Evolutionary conservation across 352 stramenopile species (phyloP).

Genomic region (Phytophthora lateralis): DNA sequence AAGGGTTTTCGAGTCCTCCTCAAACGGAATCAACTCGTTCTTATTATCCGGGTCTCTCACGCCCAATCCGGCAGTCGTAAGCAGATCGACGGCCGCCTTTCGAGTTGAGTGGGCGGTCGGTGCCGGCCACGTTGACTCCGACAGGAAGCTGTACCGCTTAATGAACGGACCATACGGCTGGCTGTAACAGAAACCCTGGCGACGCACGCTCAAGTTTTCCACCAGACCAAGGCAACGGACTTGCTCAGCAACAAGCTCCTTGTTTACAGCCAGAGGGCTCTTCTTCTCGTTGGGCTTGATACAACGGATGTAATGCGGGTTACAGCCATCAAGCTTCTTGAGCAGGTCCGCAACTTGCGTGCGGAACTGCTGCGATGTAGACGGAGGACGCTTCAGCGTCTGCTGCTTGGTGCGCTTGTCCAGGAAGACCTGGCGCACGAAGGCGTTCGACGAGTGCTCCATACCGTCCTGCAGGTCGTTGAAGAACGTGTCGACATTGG

Average conservation of each 20-base stretch:
- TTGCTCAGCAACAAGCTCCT: conserved; percentile 73
- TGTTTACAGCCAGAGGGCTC: conserved; percentile 66
- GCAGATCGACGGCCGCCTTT: conserved; percentile 72
- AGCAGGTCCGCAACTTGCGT: conserved; percentile 81
- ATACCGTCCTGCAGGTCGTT: conserved; percentile 81
- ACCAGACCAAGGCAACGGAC: conserved; percentile 84
- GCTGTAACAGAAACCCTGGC: conserved; percentile 87
- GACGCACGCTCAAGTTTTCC: conserved; percentile 82
- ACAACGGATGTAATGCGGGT: conserved; percentile 92
- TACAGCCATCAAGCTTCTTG: conserved; percentile 85
- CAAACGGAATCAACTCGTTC: conserved; percentile 60
- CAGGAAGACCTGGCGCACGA: conserved; percentile 81
- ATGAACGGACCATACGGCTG: conserved; percentile 81
- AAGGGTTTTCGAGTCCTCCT: conserved; percentile 76
- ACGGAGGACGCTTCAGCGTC: conserved; percentile 85
- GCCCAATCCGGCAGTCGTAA: conserved; percentile 66
- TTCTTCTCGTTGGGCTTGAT: conserved; percentile 93
- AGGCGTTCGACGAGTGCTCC: conserved; percentile 70
- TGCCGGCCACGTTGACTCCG: conserved; percentile 70
- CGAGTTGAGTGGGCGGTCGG: conserved; percentile 71
- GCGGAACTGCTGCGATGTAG: conserved; percentile 86
- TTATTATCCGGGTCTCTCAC: conserved; percentile 61
- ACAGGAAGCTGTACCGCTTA: conserved; percentile 89
- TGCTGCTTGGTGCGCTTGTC: conserved; percentile 81
- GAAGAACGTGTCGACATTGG: conserved; percentile 88